Conservation (phyloP, 2,329 filamentous ascomycete species). For the Fusarium tricinctum region DNA sequence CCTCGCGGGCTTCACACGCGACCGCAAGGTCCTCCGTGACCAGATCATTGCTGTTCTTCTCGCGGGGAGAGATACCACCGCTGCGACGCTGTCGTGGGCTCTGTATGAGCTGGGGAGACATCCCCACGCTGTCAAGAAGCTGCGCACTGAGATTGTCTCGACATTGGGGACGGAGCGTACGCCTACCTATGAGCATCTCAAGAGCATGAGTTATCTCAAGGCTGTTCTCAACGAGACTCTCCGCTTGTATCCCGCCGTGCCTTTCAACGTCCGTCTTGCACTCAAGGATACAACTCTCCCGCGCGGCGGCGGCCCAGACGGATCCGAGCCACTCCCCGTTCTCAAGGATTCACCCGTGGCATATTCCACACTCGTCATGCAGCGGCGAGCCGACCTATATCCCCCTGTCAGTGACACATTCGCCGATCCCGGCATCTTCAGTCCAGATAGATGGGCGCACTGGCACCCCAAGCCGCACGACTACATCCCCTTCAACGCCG, state of each 20-base stretch:
- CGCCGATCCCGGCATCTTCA: conserved; percentile 66
- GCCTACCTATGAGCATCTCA: conserved; percentile 84
- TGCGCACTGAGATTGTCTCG: conserved; percentile 79
- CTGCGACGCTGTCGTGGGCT: conserved; percentile 82
- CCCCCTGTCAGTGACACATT: conserved; percentile 63
- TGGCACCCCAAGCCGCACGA: conserved; percentile 77
- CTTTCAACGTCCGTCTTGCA: conserved; percentile 82
- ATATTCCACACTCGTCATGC: conserved; percentile 80
- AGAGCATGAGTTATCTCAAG: conserved; percentile 87
- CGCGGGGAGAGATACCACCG: conserved; percentile 90
- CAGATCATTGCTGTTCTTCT: conserved; percentile 87
- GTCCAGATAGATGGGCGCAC: conserved; percentile 75
- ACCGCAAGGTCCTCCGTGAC: conserved; percentile 80
- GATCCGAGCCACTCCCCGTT: conserved; percentile 72
- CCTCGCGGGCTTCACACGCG: conserved; percentile 83
- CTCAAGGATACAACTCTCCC: conserved; percentile 82
- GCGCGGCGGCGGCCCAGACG: conserved; percentile 75
- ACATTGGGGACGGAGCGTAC: conserved; percentile 73
- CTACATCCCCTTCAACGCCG: conserved; percentile 82
- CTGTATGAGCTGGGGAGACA: conserved; percentile 85
- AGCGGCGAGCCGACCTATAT: conserved; percentile 75
- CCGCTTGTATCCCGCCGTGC: conserved; percentile 82
- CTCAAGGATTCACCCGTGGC: conserved; percentile 74
- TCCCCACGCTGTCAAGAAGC: conserved; percentile 74
- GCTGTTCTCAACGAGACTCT: conserved; percentile 82